Percentiles rank a stretch among this genome's conserved stretches.
These are phyloP conservation scores for Pseudofabraea citricarpa DNA, from an alignment of 2,329 filamentous ascomycete species.

Conservation along the genomic window DNA sequence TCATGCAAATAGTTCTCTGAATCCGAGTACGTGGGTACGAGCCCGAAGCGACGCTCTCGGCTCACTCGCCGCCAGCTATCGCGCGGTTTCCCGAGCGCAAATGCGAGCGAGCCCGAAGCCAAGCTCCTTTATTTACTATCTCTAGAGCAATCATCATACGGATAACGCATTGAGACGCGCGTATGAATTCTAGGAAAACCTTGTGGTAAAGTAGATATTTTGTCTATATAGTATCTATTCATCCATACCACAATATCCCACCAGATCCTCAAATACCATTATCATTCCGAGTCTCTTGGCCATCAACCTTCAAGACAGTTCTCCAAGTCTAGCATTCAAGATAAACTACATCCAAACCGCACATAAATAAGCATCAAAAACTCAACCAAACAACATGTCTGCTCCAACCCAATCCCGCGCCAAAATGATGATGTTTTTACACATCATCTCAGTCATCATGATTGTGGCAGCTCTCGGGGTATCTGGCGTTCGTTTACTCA, in stretches of 20 bases:
- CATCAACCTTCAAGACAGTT: background rate
- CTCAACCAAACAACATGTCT: background rate
- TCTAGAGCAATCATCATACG: too few relatives aligned
- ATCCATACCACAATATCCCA: background rate
- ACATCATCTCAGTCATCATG: constrained; percentile 8
- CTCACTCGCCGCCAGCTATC: too few relatives aligned
- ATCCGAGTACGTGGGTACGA: too few relatives aligned
- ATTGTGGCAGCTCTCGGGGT: constrained; percentile 4
- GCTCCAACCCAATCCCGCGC: background rate
- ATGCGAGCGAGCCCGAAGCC: too few relatives aligned
- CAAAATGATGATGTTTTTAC: background rate
- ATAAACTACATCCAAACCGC: background rate
- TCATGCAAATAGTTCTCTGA: too few relatives aligned
- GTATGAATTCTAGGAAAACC: too few relatives aligned
- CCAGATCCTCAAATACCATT: background rate
- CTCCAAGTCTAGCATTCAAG: background rate
- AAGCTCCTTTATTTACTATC: too few relatives aligned
- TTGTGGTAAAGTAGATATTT: too few relatives aligned
- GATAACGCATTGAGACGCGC: too few relatives aligned
- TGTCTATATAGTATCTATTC: background rate
- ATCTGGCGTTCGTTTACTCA: constrained; percentile 4
- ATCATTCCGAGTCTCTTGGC: background rate
- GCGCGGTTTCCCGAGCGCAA: too few relatives aligned
- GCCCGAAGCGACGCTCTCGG: too few relatives aligned
- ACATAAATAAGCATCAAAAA: background rate